Evolutionary conservation across 768 basidiomycete genomes (phyloP), one percentile per base, ranked within the genome.

Genomic region (Lactifluus volemus): DNA sequence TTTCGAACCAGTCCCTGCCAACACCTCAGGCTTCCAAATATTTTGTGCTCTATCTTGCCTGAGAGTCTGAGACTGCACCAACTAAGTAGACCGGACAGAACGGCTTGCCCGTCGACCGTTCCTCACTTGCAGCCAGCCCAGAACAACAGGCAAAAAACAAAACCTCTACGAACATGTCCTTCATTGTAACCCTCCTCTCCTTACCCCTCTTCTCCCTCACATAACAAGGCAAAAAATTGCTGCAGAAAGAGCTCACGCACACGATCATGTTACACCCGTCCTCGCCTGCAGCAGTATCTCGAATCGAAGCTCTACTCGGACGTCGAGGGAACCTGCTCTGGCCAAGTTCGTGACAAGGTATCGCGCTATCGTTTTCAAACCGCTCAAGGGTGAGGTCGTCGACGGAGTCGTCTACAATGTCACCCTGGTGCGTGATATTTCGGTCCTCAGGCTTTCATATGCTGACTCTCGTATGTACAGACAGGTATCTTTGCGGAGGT

Each of bases 401-500:
- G 97, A 99, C 71, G 96, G 93, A 0, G 86, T 94, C 3, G 96
- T 99, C 17, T 88, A 87, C 68, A 94, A 91, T 63, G 97, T 99
- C 39, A 95, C 86, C 73, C 97, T 97, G 82, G 96, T 93, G 67
- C 68, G 85, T 58, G 6, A 49, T 21, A 1, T 19, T 6, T 5
- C 25, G 2, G 14, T 6, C 34, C 6, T 6, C 32, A 34, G 1
- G 32, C 32, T 34, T 34, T 34, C 32, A 34, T 34, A 5, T 25
- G 2, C 41, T 44, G 41, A 12, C 38, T 19, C 41, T 9, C 9
- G 34, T 17, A 42, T 6, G 42, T 3, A 12, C 65, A 98, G 96
- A 97, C 98, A 94, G 97, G 97, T 2, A 97, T 99, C 76, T 98
- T 98, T 67, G 92, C 92, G 54, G 93, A 97, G 65, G 94, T 95